Evolutionary conservation across 805 yeast genomes (phyloP), one percentile per base, ranked within the genome.

Genomic region (Teunomyces cretensis): DNA sequence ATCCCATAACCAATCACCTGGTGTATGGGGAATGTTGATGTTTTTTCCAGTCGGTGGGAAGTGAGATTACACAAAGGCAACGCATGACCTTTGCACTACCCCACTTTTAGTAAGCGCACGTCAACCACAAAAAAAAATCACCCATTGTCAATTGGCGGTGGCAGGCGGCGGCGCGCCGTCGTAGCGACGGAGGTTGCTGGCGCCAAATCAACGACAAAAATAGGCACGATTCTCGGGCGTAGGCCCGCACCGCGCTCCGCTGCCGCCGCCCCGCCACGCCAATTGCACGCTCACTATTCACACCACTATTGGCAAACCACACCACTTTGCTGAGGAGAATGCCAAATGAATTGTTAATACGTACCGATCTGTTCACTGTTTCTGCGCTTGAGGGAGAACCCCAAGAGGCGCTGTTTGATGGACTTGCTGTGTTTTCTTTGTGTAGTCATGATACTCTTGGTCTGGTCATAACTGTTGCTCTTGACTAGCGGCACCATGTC

Each of bases 391-490:
- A 47, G 45, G 63, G 54, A 37, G 61, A 40, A 35, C 19, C 47
- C 30, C 40, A 42, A 30, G 35, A 44, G 37, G 33, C 38, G 26
- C 22, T 35, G 38, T 16, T 35, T 35, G 27, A 35, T 35, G 9
- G 28, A 11, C 14, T n/a, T 35, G 14, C 15, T 35, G 12, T 35
- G 38, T 22, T 35, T 35, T 36, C 75, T 56, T 19, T 53, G 52
- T 12, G 49, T 49, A 5, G 74, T 68, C 61, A 70, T 60, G 31
- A 50, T 49, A 43, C 68, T 60, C 50, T 64, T 66, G 7, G 75
- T 70, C 48, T 68, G 74, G 45, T 71, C 76, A 44, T 47, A 69
- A 32, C 66, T 60, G 38, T 42, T 45, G 6, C 65, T 56, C 33
- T 55, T 51, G 30, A 48, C 45, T 17, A 61, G 44, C 5, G 46